phyloP scores from a whole-genome alignment of 148 eudicot genomes.

The Chenopodium formosanum region DNA sequence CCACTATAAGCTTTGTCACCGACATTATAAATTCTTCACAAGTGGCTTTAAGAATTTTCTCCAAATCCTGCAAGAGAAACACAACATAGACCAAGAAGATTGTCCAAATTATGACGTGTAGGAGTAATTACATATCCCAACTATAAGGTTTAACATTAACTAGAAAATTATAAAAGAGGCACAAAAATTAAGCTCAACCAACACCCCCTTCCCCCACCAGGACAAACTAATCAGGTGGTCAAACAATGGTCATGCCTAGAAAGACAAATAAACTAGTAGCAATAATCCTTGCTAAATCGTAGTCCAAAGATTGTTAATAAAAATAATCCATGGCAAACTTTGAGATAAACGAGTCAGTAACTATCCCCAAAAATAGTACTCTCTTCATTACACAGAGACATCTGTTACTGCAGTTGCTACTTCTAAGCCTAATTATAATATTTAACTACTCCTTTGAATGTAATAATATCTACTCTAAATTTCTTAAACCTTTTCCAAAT shows the following conservation, averaged over 20 bases:
- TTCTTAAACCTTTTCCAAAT: not conserved
- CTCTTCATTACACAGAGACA: not conserved
- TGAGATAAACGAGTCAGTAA: not conserved
- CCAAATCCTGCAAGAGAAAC: slow-evolving; percentile 70
- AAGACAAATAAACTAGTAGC: not conserved
- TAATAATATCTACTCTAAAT: not conserved
- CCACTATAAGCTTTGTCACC: slow-evolving; percentile 89
- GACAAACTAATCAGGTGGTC: not conserved
- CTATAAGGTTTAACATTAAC: not conserved
- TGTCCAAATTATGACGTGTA: not conserved
- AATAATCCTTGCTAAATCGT: not conserved
- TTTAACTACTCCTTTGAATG: not conserved
- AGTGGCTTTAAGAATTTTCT: slow-evolving; percentile 87
- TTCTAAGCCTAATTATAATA: not conserved
- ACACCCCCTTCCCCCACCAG: not conserved
- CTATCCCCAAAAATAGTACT: not conserved
- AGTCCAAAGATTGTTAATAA: not conserved
- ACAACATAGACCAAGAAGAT: slow-evolving; percentile 9
- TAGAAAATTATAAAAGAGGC: not conserved
- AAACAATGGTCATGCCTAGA: not conserved
- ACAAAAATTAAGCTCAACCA: not conserved
- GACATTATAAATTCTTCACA: slow-evolving; percentile 99
- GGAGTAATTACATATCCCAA: not conserved
- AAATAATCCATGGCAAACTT: not conserved
- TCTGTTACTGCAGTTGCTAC: not conserved